Conservation (phyloP, 164 flowering plant species). For the Magnolia officinalis region DNA sequence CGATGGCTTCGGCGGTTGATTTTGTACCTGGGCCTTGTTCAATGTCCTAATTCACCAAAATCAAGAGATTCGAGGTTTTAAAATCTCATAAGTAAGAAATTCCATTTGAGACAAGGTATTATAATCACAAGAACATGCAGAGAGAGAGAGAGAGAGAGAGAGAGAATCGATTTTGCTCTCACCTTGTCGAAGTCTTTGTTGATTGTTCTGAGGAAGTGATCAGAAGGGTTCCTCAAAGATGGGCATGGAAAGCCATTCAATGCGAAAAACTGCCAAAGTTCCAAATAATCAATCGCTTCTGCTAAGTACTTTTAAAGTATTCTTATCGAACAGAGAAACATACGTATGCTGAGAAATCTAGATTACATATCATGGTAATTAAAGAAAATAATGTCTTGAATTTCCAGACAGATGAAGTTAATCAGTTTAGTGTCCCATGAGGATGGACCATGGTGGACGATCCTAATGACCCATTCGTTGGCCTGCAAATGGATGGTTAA, state of each 20-base stretch:
- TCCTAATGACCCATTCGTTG: too few relatives aligned
- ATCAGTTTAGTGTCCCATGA: too few relatives aligned
- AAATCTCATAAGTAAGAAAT: background rate
- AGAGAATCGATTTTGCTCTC: background rate
- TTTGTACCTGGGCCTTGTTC: slow-evolving; percentile 31
- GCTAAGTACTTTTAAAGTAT: background rate
- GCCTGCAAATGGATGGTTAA: too few relatives aligned
- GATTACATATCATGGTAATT: too few relatives aligned
- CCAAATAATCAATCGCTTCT: background rate
- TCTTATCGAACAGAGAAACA: background rate
- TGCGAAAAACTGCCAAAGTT: slow-evolving; percentile 49
- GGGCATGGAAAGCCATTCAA: slow-evolving; percentile 74
- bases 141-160: background rate
- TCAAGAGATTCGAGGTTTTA: background rate
- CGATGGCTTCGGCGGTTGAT: slow-evolving; percentile 29
- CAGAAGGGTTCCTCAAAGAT: slow-evolving; percentile 62
- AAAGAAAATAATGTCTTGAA: too few relatives aligned
- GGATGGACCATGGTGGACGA: too few relatives aligned
- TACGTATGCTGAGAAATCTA: too few relatives aligned
- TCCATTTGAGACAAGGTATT: background rate
- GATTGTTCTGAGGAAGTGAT: slow-evolving; percentile 68
- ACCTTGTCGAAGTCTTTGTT: slow-evolving; percentile 76
- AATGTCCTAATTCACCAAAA: slow-evolving; percentile 22
- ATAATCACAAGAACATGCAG: background rate
- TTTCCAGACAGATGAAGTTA: too few relatives aligned